Percentiles rank a stretch among this genome's conserved stretches.
Evolutionary conservation across 106 monocot species (phyloP).

Genomic region (Agapanthus africanus): DNA sequence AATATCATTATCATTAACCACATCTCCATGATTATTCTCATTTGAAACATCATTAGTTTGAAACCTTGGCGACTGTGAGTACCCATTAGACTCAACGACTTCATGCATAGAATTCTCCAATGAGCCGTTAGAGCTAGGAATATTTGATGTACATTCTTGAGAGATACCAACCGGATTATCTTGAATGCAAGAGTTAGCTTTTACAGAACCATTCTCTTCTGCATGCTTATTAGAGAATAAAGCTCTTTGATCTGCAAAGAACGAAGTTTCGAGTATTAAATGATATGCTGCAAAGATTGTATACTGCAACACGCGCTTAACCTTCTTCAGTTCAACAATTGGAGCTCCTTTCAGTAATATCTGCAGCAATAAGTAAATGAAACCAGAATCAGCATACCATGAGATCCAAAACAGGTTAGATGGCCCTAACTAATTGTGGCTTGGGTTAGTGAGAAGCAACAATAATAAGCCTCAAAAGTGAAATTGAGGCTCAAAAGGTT

Average conservation of each 20-base stretch:
- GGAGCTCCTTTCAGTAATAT: conserved; percentile 83
- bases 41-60: conserved; percentile 5
- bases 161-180: neutral
- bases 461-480: no score
- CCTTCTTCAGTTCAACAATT: conserved; percentile 89
- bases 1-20: conserved; percentile 7
- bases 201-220: conserved; percentile 3
- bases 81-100: conserved; percentile 7
- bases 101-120: conserved; percentile 18
- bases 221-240: conserved; percentile 31
- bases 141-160: conserved; percentile 12
- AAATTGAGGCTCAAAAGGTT: no score
- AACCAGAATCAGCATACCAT: no score
- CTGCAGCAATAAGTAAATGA: conserved; percentile 40
- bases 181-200: conserved; percentile 6
- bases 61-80: neutral
- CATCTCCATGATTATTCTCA: conserved; percentile 14
- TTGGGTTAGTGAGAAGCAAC: no score
- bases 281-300: conserved; percentile 98
- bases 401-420: no score
- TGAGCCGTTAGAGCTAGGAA: conserved; percentile 32
- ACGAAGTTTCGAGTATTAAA: conserved; percentile 93
- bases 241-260: conserved; percentile 89
- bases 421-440: no score
- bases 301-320: conserved; percentile 79